Base-by-base conservation (phyloP, 2,329 filamentous ascomycete species). In the Blumeria hordei region DNA sequence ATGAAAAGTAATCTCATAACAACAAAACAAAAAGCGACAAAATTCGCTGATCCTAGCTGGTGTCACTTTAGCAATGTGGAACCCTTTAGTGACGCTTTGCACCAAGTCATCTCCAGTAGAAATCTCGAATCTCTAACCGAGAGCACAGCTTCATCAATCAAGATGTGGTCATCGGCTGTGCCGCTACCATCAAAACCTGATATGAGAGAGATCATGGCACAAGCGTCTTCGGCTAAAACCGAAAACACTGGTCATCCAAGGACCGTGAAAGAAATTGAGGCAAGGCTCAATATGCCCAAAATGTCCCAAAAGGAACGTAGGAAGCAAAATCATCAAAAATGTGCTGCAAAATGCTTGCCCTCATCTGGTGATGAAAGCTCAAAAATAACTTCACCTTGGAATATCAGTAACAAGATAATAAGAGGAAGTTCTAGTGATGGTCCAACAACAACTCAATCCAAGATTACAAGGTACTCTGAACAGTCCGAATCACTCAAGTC, bases 231-330 rank as follows among this genome's bases (percentile, higher is more conserved):
- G 1, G 69, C 57, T 5, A 67, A 69, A 14, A 78, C 75, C 3
- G 74, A 64, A 0, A 61, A 28, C 2, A 28, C 4, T 28, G 21
- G 4, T 28, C 21, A 28, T 28, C 21, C 21, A 28, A 73, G 67
- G 50, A 65, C 58, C 2, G 61, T 61, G 54, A 63, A 64, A 10
- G 61, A 62, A 43, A 59, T 65, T 21, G 62, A 55, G 55, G 64
- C 56, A 53, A 72, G 69, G 60, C 54, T 63, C 41, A 62, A 70
- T 0, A 69, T 70, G 14, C 64, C 68, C 0, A 94, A 85, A 65
- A 68, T 94, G 60, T 94, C 88, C 0, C 92, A 96, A 62, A 94
- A 92, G 64, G 88, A 95, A 66, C 80, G 88, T 21, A 96, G 94
- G 69, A 85, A 78, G 64, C 78, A 88, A 59, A 78, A 87, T 62